Percentiles rank a stretch among this genome's conserved stretches.
Conservation (phyloP, 306 rosid species). For the Vigna trinervia region DNA sequence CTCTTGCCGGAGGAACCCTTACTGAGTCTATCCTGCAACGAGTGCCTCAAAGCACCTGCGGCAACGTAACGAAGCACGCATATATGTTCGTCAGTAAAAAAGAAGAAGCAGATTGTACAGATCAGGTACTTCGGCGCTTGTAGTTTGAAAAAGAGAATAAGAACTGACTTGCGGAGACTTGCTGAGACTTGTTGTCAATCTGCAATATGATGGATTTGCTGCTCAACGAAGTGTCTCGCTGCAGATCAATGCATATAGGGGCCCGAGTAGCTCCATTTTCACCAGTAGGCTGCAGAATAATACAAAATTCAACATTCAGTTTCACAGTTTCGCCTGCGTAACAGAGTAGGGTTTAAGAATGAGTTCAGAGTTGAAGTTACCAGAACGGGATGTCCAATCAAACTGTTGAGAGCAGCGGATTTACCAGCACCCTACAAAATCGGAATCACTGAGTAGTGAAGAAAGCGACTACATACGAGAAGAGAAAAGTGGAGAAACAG, state of each 20-base stretch:
- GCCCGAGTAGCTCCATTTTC: slow-evolving; percentile 99
- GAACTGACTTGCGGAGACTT: slow-evolving; percentile 94
- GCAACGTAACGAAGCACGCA: slow-evolving; percentile 38
- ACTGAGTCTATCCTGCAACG: slow-evolving; percentile 92
- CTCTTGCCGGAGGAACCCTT: slow-evolving; percentile 72
- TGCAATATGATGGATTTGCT: slow-evolving; percentile 90
- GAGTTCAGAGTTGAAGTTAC: slow-evolving; percentile 56
- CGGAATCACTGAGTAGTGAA: not conserved
- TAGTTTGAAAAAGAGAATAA: not conserved
- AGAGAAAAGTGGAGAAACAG: not conserved
- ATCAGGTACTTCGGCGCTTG: slow-evolving; percentile 24
- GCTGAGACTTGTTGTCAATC: slow-evolving; percentile 94
- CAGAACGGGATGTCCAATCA: slow-evolving; percentile 96
- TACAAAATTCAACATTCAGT: slow-evolving; percentile 30
- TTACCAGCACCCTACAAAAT: slow-evolving; percentile 89
- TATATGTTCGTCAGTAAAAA: slow-evolving; percentile 17
- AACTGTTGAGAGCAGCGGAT: slow-evolving; percentile 92
- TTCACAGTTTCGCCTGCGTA: not conserved
- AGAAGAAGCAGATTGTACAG: slow-evolving; percentile 20
- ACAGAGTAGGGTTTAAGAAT: not conserved
- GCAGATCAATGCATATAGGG: slow-evolving; percentile 91
- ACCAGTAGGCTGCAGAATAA: slow-evolving; percentile 82
- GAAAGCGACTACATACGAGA: not conserved
- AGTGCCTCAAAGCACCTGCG: slow-evolving; percentile 91
- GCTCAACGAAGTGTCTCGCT: slow-evolving; percentile 85